Conservation (phyloP, 345 rosid genomes). For the Euphorbia lathyris region DNA sequence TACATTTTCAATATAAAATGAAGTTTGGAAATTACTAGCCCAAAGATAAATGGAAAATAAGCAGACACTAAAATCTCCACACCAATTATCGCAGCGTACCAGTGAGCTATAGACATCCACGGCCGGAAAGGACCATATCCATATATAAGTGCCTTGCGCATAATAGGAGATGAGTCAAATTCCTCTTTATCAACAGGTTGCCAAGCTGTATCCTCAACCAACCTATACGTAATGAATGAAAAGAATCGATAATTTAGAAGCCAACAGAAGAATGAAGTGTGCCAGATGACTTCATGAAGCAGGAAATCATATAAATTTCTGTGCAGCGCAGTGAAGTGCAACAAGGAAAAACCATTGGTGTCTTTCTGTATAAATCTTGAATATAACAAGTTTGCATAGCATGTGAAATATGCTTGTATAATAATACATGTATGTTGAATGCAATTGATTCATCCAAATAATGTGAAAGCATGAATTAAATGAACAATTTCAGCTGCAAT, state of each 20-base stretch:
- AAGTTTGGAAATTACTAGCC: conserved; percentile 1
- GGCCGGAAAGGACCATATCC: conserved; percentile 95
- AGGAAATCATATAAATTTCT: conserved; percentile 5
- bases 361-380: neutral
- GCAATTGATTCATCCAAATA: neutral
- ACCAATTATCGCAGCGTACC: conserved; percentile 40
- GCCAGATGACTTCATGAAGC: conserved; percentile 6
- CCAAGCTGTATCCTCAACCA: conserved; percentile 91
- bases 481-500: neutral
- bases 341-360: neutral
- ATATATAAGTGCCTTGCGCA: conserved; percentile 67
- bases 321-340: neutral
- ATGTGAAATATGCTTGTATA: neutral
- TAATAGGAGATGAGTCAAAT: conserved; percentile 52
- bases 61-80: neutral
- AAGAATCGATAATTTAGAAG: conserved; percentile 5
- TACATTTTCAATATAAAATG: neutral
- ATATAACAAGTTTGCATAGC: neutral
- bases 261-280: neutral
- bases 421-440: neutral
- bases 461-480: neutral
- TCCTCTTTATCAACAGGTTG: conserved; percentile 76
- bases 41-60: neutral
- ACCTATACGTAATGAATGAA: conserved; percentile 42
- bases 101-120: conserved; percentile 96